Percentiles rank a stretch among this genome's conserved stretches.
These are phyloP conservation scores for Fusarium torreyae DNA, from an alignment of 2,329 filamentous ascomycete species.

Conservation along the genomic window DNA sequence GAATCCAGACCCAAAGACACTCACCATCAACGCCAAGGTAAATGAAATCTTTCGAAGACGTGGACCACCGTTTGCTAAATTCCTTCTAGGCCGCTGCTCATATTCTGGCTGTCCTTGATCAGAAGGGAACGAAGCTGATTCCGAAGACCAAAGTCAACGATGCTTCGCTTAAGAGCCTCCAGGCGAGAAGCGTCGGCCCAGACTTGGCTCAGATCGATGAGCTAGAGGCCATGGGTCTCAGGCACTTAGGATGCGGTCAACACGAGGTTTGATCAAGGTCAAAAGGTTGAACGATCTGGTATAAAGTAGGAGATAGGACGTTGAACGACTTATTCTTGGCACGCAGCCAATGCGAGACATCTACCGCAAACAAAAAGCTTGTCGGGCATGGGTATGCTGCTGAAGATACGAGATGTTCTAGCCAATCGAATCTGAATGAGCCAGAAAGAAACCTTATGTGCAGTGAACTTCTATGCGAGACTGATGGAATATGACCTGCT, in stretches of 20 bases:
- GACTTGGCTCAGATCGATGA: slow-evolving; percentile 50
- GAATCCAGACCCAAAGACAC: slow-evolving; percentile 55
- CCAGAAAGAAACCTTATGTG: too few species aligned
- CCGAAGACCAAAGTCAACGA: slow-evolving; percentile 46
- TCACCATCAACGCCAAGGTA: slow-evolving; percentile 49
- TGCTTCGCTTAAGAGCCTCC: slow-evolving; percentile 24
- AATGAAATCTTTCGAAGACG: accelerated
- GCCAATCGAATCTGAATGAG: too few species aligned
- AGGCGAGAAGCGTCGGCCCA: slow-evolving; percentile 28
- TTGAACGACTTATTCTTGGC: too few species aligned
- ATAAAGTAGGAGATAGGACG: too few species aligned
- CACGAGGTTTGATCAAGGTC: slow-evolving; percentile 23
- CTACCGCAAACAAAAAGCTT: too few species aligned
- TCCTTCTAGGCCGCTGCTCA: slow-evolving; percentile 61
- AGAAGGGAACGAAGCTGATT: slow-evolving; percentile 46
- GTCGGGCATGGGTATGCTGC: too few species aligned
- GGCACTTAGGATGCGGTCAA: slow-evolving; percentile 55
- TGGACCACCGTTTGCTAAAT: neutral
- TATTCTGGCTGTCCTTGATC: slow-evolving; percentile 52
- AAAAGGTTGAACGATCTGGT: too few species aligned
- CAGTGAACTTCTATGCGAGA: too few species aligned
- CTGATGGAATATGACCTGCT: too few species aligned
- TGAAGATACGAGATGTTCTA: too few species aligned
- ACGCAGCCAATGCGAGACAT: too few species aligned
- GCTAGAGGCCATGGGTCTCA: slow-evolving; percentile 54